A percentile compares a stretch with the other conserved stretches of the same genome.
Conservation (phyloP, 1,284 basidiomycete genomes). For the Cryptococcus wingfieldii region DNA sequence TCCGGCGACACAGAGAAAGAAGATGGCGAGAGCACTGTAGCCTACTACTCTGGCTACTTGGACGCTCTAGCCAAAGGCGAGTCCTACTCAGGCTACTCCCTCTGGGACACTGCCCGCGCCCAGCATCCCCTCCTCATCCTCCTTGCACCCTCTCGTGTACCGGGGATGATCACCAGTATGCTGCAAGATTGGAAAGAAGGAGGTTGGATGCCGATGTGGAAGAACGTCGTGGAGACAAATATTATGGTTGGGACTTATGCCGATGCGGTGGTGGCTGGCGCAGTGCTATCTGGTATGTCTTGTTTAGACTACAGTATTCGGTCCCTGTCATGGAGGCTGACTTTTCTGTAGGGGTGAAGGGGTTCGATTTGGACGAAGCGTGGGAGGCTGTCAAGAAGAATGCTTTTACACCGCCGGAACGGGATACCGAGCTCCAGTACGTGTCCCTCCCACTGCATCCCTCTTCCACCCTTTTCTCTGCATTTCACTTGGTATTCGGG, state of each 20-base stretch:
- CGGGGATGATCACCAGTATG: slow-evolving; percentile 73
- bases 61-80: slow-evolving; percentile 56
- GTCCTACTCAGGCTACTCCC: slow-evolving; percentile 77
- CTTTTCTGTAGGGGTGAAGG: slow-evolving; percentile 37
- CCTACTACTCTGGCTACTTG: slow-evolving; percentile 62
- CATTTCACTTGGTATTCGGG: too few species aligned
- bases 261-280: slow-evolving; percentile 74
- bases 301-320: not conserved
- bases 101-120: slow-evolving; percentile 79
- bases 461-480: not conserved
- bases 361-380: slow-evolving; percentile 62
- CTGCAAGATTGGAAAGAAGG: slow-evolving; percentile 69
- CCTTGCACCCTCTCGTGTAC: slow-evolving; percentile 67
- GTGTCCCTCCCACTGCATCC: slow-evolving; percentile 13
- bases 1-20: not conserved
- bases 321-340: slow-evolving; percentile 1
- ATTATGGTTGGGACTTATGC: slow-evolving; percentile 68
- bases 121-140: slow-evolving; percentile 74
- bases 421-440: slow-evolving; percentile 60
- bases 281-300: slow-evolving; percentile 54
- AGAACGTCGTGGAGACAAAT: slow-evolving; percentile 65
- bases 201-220: slow-evolving; percentile 87
- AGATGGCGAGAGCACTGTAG: slow-evolving; percentile 31
- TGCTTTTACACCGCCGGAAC: slow-evolving; percentile 57
- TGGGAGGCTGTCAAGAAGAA: slow-evolving; percentile 74